phyloP scores from a whole-genome alignment of 331 rosid genomes.

The Quercus phellos region DNA sequence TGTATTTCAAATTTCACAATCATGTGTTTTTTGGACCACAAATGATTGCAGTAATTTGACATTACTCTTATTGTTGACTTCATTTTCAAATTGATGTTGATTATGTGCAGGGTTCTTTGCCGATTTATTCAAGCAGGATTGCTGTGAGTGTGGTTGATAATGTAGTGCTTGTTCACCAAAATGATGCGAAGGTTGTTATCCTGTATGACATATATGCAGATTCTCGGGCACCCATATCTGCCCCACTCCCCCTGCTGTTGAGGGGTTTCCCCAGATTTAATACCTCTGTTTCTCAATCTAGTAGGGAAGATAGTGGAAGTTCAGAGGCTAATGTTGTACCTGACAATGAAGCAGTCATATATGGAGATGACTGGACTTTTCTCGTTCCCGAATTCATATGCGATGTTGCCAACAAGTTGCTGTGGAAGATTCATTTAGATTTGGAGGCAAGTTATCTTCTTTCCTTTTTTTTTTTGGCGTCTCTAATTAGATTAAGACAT shows the following conservation, averaged over 20 bases:
- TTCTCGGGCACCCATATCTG: constrained; percentile 93
- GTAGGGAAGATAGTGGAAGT: constrained; percentile 55
- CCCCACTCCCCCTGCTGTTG: constrained; percentile 85
- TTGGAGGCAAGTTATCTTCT: constrained; percentile 53
- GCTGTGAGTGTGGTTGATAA: constrained; percentile 90
- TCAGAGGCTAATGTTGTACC: constrained; percentile 39
- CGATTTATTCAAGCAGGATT: constrained; percentile 83
- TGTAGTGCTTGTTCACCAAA: constrained; percentile 91
- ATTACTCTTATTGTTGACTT: constrained; percentile 1
- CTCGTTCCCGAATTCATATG: constrained; percentile 83
- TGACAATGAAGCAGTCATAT: constrained; percentile 53
- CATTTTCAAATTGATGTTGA: constrained; percentile 16
- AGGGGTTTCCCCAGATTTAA: constrained; percentile 73
- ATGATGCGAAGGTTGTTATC: constrained; percentile 93
- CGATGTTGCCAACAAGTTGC: constrained; percentile 55
- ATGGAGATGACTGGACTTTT: constrained; percentile 74
- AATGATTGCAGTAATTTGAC: constrained; percentile 8
- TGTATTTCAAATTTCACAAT: not conserved
- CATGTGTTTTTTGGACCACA: constrained; percentile 12
- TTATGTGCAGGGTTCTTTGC: constrained; percentile 86
- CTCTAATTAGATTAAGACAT: constrained; percentile 3
- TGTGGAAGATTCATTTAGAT: constrained; percentile 89
- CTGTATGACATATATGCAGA: constrained; percentile 86
- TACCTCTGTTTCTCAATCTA: constrained; percentile 41
- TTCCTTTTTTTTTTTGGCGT: not conserved